Percentiles rank a stretch among this genome's conserved stretches.
phyloP scores from a whole-genome alignment of 2,329 filamentous ascomycete species.

The Calonectria naviculata region DNA sequence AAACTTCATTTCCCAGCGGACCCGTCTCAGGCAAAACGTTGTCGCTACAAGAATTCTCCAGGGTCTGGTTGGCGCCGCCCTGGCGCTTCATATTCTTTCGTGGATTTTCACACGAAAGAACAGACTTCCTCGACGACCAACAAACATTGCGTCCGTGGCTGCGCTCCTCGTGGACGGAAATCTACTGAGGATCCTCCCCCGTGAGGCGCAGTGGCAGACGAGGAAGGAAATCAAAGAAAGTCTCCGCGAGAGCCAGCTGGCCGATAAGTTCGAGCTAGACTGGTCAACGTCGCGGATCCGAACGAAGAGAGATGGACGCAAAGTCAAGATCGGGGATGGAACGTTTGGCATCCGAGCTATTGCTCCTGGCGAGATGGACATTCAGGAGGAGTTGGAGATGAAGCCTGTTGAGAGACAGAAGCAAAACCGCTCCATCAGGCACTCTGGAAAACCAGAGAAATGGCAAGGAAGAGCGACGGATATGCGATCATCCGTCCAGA shows the following conservation, averaged over 20 bases:
- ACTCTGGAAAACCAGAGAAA: neutral
- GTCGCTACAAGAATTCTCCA: constrained; percentile 48
- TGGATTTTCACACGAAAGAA: constrained; percentile 43
- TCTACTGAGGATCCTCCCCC: constrained; percentile 40
- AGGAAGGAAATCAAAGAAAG: constrained; percentile 28
- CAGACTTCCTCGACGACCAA: constrained; percentile 44
- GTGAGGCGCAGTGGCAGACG: constrained; percentile 39
- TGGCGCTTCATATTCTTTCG: constrained; percentile 39
- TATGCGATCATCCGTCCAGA: neutral
- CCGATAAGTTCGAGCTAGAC: constrained; percentile 31
- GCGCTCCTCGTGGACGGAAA: constrained; percentile 52
- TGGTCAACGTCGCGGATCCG: constrained; percentile 25
- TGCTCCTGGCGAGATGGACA: constrained; percentile 22
- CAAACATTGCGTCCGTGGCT: constrained; percentile 50
- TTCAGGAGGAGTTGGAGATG: constrained; percentile 37
- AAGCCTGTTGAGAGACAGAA: constrained; percentile 28
- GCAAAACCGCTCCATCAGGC: neutral
- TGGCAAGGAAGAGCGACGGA: neutral
- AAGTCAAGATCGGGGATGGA: constrained; percentile 28
- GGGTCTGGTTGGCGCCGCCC: constrained; percentile 41
- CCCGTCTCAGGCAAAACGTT: constrained; percentile 42
- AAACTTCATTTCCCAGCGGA: constrained; percentile 22
- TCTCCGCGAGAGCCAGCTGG: constrained; percentile 25
- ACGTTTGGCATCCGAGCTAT: constrained; percentile 35
- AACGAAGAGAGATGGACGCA: constrained; percentile 23